Base-by-base conservation (phyloP, 192 early-diverging fungal species). In the Backusella tarrabulga region DNA sequence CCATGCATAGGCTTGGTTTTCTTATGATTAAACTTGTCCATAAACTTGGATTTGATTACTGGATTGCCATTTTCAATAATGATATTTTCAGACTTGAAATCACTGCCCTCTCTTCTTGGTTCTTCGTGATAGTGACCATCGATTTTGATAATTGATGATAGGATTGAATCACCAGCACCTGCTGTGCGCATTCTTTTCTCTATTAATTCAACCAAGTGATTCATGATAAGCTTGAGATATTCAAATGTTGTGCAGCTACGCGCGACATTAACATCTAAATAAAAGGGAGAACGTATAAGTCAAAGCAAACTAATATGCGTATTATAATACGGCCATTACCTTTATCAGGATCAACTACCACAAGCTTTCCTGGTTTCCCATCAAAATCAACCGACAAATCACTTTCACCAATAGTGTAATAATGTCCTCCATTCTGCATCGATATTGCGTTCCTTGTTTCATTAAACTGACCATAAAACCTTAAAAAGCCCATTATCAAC, bases 61-160 rank as follows among this genome's bases (percentile, higher is more conserved):
- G 68, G 68, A 21, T 21, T 21, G 6, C 68, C 68, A 17, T 70
- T 70, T 11, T 70, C 68, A 40, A 70, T 70, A 35, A 35, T 14
- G 2, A 70, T 38, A 23, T 4, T 40, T 40, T 23, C 21, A 38
- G 34, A 23, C 21, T 66, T 63, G 38, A 60, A 74, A 36, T 23
- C 17, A 12, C n/a, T 17, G 6, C 73, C 73, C 60, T 74, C 52
- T 38, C 54, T 35, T 44, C 75, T 67, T 11, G 41, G 38, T 14
- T 76, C 75, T 34, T 42, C 8, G 11, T 56, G 42, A n/a, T 76
- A 14, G 34, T 76, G 75, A 3, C 29, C 41, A 35, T 35, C n/a
- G 2, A 69, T 44, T 46, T 76, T 76, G 17, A 76, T 42, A 21
- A 76, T 69, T 11, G 66, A 32, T 11, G 75, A 76, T 17, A 76